Evolutionary conservation across 208 protist genomes (phyloP).

Genomic region (Angomonas ambiguus): DNA sequence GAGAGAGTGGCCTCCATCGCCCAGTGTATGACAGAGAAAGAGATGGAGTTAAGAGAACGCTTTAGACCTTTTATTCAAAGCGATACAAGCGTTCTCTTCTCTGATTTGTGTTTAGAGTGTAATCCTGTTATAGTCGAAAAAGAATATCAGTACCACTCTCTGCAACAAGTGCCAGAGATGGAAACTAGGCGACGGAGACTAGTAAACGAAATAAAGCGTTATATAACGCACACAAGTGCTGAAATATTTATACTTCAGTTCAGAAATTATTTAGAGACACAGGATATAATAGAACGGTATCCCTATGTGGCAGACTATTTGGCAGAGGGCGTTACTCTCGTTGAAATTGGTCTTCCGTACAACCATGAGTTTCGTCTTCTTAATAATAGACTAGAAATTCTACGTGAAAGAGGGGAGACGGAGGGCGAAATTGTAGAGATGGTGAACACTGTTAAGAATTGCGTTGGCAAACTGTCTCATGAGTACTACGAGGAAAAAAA

Average conservation of each 20-base stretch:
- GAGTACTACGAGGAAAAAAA: neutral
- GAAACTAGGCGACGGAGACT: slow-evolving; percentile 19
- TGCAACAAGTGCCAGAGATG: neutral
- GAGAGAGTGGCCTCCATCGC: slow-evolving; percentile 16
- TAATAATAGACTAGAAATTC: neutral
- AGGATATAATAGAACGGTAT: slow-evolving; percentile 32
- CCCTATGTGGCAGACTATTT: slow-evolving; percentile 22
- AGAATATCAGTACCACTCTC: slow-evolving; percentile 10
- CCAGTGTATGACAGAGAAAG: slow-evolving; percentile 8
- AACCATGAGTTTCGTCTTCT: neutral
- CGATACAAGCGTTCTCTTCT: slow-evolving; percentile 16
- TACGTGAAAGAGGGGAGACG: neutral
- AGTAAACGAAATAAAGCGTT: slow-evolving; percentile 25
- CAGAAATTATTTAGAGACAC: slow-evolving; percentile 16
- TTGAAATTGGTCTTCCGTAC: neutral
- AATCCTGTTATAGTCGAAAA: slow-evolving; percentile 21
- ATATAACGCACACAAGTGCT: slow-evolving; percentile 15
- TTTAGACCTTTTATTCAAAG: slow-evolving; percentile 20
- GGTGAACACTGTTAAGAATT: neutral
- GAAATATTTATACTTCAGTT: slow-evolving; percentile 15
- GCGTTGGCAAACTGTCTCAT: neutral
- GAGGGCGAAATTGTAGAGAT: neutral
- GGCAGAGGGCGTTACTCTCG: neutral
- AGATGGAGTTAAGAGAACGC: slow-evolving; percentile 20
- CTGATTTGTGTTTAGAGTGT: slow-evolving; percentile 9